Conservation (phyloP, 495 filamentous ascomycete genomes). For the Lasiosphaeris hirsuta region DNA sequence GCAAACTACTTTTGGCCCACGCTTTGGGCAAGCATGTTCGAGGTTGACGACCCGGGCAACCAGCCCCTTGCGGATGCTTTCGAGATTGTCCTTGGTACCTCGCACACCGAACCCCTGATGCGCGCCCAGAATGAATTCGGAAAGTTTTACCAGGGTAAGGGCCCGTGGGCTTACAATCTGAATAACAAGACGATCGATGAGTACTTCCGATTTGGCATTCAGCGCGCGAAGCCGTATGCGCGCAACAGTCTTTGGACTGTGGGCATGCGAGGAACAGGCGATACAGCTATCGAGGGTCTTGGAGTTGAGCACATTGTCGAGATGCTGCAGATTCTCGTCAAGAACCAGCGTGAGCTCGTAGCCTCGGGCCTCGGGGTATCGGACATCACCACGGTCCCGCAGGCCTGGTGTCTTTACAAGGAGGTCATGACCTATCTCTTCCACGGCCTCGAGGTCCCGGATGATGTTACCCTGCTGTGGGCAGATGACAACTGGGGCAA, state of each 20-base stretch:
- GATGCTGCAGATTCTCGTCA: constrained; percentile 58
- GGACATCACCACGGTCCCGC: constrained; percentile 57
- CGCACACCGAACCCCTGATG: constrained; percentile 73
- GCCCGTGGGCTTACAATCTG: constrained; percentile 63
- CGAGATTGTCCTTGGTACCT: constrained; percentile 68
- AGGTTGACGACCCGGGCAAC: constrained; percentile 64
- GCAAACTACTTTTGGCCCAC: constrained; percentile 78
- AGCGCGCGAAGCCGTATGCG: constrained; percentile 62
- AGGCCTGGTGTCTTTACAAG: constrained; percentile 72
- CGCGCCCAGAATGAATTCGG: constrained; percentile 68
- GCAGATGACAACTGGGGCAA: constrained; percentile 77
- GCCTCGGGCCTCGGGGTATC: constrained; percentile 48
- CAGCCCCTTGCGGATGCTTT: constrained; percentile 67
- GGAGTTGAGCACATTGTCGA: constrained; percentile 54
- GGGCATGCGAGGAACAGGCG: constrained; percentile 70
- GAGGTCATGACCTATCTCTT: constrained; percentile 68
- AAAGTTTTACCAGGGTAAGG: constrained; percentile 49
- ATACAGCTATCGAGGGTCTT: constrained; percentile 55
- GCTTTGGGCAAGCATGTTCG: constrained; percentile 67
- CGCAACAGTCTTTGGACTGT: constrained; percentile 61
- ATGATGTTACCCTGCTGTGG: constrained; percentile 71
- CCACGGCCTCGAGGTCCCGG: constrained; percentile 61
- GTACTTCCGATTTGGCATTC: constrained; percentile 65
- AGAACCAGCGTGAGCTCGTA: constrained; percentile 56
- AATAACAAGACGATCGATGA: constrained; percentile 62